Conservation (phyloP, 495 filamentous ascomycete genomes). For the Massariosphaeria phaeospora region DNA sequence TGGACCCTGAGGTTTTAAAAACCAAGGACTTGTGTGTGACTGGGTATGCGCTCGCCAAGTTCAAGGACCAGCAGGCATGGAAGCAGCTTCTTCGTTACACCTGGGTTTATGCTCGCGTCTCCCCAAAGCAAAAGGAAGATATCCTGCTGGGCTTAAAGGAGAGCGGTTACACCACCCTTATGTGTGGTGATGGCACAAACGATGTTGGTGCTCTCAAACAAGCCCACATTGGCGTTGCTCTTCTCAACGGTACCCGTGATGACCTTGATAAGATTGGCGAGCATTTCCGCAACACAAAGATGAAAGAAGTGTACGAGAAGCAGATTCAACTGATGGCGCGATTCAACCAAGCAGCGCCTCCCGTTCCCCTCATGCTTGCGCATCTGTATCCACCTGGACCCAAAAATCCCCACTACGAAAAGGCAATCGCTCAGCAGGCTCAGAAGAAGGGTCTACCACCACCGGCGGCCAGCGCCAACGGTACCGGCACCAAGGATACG, state of each 20-base stretch:
- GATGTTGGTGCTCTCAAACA: constrained; percentile 98
- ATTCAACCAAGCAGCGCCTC: constrained; percentile 87
- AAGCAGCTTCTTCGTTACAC: constrained; percentile 73
- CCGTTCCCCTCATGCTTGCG: constrained; percentile 83
- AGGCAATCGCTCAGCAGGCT: constrained; percentile 80
- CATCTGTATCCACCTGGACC: constrained; percentile 92
- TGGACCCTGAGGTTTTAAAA: constrained; percentile 76
- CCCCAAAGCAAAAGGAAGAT: constrained; percentile 97
- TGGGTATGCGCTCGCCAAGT: constrained; percentile 86
- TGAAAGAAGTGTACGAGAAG: constrained; percentile 99
- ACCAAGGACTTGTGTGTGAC: constrained; percentile 94
- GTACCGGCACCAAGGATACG: constrained; percentile 38
- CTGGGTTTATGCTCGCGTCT: constrained; percentile 98
- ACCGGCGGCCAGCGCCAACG: constrained; percentile 40
- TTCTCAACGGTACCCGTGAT: constrained; percentile 89
- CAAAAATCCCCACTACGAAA: constrained; percentile 89
- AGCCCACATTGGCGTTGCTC: constrained; percentile 92
- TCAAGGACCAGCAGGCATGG: constrained; percentile 72
- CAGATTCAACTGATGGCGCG: constrained; percentile 82
- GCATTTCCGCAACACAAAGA: constrained; percentile 86
- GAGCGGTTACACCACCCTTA: constrained; percentile 93
- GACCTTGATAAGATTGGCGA: constrained; percentile 88
- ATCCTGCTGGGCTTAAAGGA: constrained; percentile 95
- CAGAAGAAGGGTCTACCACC: constrained; percentile 59
- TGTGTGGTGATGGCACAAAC: constrained; percentile 98